Conservation (phyloP, 345 rosid species). For the Populus ilicifolia region DNA sequence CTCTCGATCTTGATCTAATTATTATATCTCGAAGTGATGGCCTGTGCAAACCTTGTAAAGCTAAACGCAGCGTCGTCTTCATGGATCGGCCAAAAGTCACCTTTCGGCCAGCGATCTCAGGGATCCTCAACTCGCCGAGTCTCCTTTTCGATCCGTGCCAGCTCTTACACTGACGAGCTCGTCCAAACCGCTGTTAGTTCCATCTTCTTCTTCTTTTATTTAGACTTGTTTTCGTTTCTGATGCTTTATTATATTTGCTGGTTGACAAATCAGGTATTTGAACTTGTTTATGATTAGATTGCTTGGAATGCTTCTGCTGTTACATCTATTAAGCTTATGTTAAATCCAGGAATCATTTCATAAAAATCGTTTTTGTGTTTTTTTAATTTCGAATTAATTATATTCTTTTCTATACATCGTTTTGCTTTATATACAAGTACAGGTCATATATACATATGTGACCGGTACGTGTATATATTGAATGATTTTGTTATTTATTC, state of each 20-base stretch:
- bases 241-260: neutral
- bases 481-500: no score
- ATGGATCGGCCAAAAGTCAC: slow-evolving; percentile 58
- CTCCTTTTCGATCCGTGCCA: slow-evolving; percentile 74
- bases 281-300: no score
- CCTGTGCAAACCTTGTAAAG: slow-evolving; percentile 71
- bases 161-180: slow-evolving; percentile 80
- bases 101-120: slow-evolving; percentile 41
- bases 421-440: no score
- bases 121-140: slow-evolving; percentile 39
- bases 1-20: neutral
- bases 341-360: no score
- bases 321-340: no score
- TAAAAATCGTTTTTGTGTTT: no score
- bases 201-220: neutral
- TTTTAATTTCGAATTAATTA: no score
- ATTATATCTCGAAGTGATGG: slow-evolving; percentile 37
- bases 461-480: neutral
- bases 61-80: slow-evolving; percentile 58
- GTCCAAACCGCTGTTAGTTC: slow-evolving; percentile 79
- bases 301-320: no score
- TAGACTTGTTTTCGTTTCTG: neutral
- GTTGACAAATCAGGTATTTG: neutral
- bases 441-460: no score
- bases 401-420: no score